Evolutionary conservation across 768 basidiomycete species (phyloP).

Genomic region (Leccinum rimulosum): DNA sequence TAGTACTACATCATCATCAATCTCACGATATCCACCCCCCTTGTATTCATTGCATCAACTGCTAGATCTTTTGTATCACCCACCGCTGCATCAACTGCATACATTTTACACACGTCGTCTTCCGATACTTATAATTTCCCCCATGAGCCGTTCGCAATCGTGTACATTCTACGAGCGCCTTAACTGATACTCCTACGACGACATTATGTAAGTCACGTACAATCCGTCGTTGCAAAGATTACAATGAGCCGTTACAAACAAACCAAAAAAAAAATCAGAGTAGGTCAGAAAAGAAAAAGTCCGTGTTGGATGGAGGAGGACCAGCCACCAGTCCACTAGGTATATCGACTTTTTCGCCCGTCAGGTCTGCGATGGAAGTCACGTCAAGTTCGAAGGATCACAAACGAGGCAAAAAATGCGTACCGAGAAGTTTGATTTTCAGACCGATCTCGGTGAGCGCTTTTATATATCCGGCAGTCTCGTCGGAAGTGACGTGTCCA

Average conservation of each 20-base stretch:
- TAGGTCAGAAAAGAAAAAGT: slow-evolving; percentile 83
- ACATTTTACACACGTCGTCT: slow-evolving; percentile 16
- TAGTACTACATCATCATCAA: slow-evolving; percentile 37
- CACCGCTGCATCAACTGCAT: slow-evolving; percentile 60
- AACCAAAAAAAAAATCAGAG: slow-evolving; percentile 11
- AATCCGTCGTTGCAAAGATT: slow-evolving; percentile 3
- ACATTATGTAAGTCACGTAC: neutral
- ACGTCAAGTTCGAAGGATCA: neutral
- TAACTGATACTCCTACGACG: slow-evolving; percentile 1
- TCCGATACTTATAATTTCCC: slow-evolving; percentile 15
- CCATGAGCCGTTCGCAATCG: slow-evolving; percentile 11
- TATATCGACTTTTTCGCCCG: slow-evolving; percentile 87
- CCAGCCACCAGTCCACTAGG: slow-evolving; percentile 78
- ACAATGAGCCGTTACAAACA: slow-evolving; percentile 2
- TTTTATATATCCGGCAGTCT: slow-evolving; percentile 84
- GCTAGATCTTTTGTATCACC: slow-evolving; percentile 24
- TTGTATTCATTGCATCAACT: slow-evolving; percentile 25
- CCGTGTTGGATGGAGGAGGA: slow-evolving; percentile 72
- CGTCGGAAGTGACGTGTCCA: slow-evolving; percentile 78
- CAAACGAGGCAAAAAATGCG: slow-evolving; percentile 20
- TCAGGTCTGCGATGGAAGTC: slow-evolving; percentile 58
- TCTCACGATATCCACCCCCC: slow-evolving; percentile 22
- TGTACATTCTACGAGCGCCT: slow-evolving; percentile 19
- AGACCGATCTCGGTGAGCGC: slow-evolving; percentile 83
- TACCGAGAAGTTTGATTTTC: slow-evolving; percentile 86